phyloP scores from a whole-genome alignment of 1,284 basidiomycete genomes.

The Baeospora myosura region DNA sequence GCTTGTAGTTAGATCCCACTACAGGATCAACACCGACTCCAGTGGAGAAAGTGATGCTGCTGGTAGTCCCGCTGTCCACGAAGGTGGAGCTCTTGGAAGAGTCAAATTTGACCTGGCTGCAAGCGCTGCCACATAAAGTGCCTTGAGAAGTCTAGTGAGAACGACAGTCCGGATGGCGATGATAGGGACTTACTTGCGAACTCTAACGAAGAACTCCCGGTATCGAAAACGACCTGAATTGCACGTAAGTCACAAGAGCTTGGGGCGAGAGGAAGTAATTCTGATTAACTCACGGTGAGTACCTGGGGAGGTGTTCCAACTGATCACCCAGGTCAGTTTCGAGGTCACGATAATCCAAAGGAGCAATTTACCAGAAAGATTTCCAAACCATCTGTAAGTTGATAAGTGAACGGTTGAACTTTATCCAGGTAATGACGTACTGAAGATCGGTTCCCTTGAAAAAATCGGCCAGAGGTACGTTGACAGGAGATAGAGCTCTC shows the following conservation, averaged over 20 bases:
- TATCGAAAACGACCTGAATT: slow-evolving; percentile 45
- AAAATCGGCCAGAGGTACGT: slow-evolving; percentile 41
- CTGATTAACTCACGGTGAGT: slow-evolving; percentile 26
- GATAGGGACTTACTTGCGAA: too few species aligned
- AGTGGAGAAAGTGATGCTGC: slow-evolving; percentile 41
- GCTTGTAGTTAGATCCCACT: slow-evolving; percentile 17
- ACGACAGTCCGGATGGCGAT: slow-evolving; percentile 1
- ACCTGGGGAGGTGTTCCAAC: slow-evolving; percentile 43
- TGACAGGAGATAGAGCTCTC: slow-evolving; percentile 30
- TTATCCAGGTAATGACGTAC: slow-evolving; percentile 21
- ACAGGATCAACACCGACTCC: slow-evolving; percentile 53
- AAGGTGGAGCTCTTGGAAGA: slow-evolving; percentile 42
- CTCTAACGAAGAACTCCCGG: slow-evolving; percentile 41
- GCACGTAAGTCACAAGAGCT: slow-evolving; percentile 10
- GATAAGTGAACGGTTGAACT: slow-evolving; percentile 7
- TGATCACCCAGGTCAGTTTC: slow-evolving; percentile 17
- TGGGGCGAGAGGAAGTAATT: slow-evolving; percentile 25
- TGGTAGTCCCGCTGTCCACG: slow-evolving; percentile 31
- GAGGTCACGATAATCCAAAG: background rate
- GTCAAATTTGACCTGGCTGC: slow-evolving; percentile 42
- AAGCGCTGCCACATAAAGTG: slow-evolving; percentile 37
- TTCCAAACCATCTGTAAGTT: slow-evolving; percentile 41
- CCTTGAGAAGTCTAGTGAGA: slow-evolving; percentile 19
- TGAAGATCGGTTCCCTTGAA: slow-evolving; percentile 50
- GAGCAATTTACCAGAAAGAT: slow-evolving; percentile 29